Evolutionary conservation across 2,329 filamentous ascomycete genomes (phyloP), one percentile per base, ranked within the genome.

Genomic region (Metarhizium humberi): DNA sequence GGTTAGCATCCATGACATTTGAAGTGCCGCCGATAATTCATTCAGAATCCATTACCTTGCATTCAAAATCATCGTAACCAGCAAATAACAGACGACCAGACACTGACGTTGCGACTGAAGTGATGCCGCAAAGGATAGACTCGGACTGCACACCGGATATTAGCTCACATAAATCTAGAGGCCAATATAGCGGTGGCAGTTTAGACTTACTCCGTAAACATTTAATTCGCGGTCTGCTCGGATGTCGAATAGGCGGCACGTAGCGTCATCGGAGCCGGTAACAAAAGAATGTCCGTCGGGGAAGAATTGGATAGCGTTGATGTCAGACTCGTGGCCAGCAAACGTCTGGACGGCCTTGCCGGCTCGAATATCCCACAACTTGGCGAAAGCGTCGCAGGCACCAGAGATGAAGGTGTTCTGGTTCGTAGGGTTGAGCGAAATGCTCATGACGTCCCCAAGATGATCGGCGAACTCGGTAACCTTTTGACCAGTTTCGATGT

Each of bases 271-370:
- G 48, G 94, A 97, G 56, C 94, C 94, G 54, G 94, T 97, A 62
- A 95, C 94, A 68, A 99, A 97, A 30, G 94, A 95, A 72, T 97
- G 95, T 59, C 94, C 94, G 68, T 97, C 95, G 54, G 94, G 94
- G 85, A 97, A 97, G 78, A 97, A 99, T 71, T 97, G 94, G 61
- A 99, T 96, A 65, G 94, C 94, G 73, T 99, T 99, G 78, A 99
- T 99, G 69, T 99, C 94, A 48, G 92, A 96, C 74, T 97, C 94
- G 74, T 97, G 94, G 32, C 94, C 94, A 53, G 94, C 92, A 72
- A 99, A 99, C 2, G 94, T 99, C 78, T 99, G 94, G 53, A 96
- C 92, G 62, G 94, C 95, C 80, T 96, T 96, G 67, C 95, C 92
- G 62, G 94, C 92, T 69, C 94, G 89, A 64, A 97, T 96, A 77